Evolutionary conservation across 2,329 filamentous ascomycete species (phyloP), one percentile per base, ranked within the genome.

Genomic region (Calonectria crousiana): DNA sequence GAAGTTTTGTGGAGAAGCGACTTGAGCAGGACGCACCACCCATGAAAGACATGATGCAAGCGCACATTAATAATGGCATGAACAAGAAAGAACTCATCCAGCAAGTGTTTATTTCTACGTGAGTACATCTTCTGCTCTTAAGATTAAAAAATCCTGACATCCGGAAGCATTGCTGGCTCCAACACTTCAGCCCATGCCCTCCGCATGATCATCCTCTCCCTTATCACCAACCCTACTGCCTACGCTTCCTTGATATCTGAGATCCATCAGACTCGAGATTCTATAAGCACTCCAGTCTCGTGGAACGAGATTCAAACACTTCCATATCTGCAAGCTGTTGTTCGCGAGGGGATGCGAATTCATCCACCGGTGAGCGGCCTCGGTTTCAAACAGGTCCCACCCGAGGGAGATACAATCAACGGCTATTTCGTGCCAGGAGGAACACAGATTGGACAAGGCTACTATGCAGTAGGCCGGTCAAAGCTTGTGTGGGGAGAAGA

Each of bases 151-250:
- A 8, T 0, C 26, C 13, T 80, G 4, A 80, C 51, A 47, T 5
- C 1, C 0, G 4, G 1, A 52, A 90, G 88, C 75, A 89, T 91
- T 78, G 90, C 90, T 20, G 91, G 91, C 32, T 91, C 90, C 26
- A 90, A 92, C 82, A 91, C 90, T 0, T 91, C 90, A 0, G 90
- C 90, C 0, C 88, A 88, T 0, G 86, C 87, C 1, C 83, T 92
- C 2, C 88, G 90, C 3, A 85, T 88, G 74, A 89, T 86, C 6
- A 72, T 92, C 51, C 86, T 91, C 41, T 87, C 89, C 72, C 81
- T 91, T 51, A 85, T 88, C 49, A 89, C 87, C 47, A 85, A 87
- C 28, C 82, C 84, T 2, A 81, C 77, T 0, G 84, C 89, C 14
- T 87, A 89, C 76, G 67, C 77, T 2, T 74, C 76, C 6, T 79